These are phyloP conservation scores for Castanospermum australe DNA, from an alignment of 306 rosid species.

Conservation along the genomic window DNA sequence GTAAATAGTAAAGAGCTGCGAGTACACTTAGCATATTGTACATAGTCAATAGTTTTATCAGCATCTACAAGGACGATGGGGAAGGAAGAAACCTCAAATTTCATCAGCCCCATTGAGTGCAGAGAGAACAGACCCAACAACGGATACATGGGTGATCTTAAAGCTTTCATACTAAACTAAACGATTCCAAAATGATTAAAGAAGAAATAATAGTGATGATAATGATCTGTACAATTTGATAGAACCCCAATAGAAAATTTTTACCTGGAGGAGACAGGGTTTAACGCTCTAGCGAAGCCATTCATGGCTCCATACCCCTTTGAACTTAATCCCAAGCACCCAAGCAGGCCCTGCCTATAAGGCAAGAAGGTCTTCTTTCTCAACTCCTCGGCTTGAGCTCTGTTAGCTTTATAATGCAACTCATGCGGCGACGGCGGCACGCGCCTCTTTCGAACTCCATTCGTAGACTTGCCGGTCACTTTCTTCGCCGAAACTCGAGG, in stretches of 20 bases:
- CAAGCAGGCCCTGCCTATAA: conserved; percentile 87
- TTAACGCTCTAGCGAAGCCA: conserved; percentile 92
- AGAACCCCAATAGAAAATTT: not conserved
- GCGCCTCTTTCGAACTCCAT: conserved; percentile 81
- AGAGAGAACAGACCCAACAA: not conserved
- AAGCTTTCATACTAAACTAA: not conserved
- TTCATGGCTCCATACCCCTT: conserved; percentile 95
- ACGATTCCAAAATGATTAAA: not conserved
- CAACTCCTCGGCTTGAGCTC: conserved; percentile 93
- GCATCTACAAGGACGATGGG: conserved; percentile 11
- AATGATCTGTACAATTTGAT: conserved; percentile 6
- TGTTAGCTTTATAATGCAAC: conserved; percentile 84
- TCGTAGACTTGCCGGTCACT: conserved; percentile 52
- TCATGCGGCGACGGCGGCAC: conserved; percentile 82
- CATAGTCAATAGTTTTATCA: conserved; percentile 27
- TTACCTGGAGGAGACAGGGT: conserved; percentile 95
- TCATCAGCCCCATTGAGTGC: conserved; percentile 22
- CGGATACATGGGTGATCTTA: not conserved
- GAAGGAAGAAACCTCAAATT: not conserved
- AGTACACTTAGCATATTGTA: conserved; percentile 16
- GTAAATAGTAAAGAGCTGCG: conserved; percentile 22
- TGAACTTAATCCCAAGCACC: conserved; percentile 93
- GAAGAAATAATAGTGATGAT: not conserved
- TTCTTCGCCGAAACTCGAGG: conserved; percentile 46
- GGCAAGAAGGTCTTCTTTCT: conserved; percentile 94